A percentile compares a stretch with the other conserved stretches of the same genome.
Conservation (phyloP, 306 rosid genomes). For the Ammopiptanthus mongolicus region DNA sequence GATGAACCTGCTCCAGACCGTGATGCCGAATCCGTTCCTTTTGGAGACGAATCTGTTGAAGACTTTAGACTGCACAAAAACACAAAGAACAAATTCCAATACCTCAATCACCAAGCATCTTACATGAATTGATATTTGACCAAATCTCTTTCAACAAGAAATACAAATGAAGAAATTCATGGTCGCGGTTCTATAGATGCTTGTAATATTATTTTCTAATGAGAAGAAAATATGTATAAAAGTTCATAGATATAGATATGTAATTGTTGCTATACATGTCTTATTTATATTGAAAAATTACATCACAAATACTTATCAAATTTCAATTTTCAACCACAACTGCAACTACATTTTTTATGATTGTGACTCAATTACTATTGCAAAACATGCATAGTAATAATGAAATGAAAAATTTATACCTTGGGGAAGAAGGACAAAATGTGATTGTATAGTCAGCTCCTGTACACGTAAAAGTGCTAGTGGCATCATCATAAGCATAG, state of each 20-base stretch:
- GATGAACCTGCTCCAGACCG: constrained; percentile 19
- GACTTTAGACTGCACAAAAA: constrained; percentile 46
- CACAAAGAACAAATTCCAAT: not conserved
- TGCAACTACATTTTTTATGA: too few species aligned
- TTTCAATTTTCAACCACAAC: not conserved
- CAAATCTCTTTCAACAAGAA: not conserved
- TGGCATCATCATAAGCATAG: constrained; percentile 84
- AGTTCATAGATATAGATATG: too few species aligned
- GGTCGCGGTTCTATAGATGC: too few species aligned
- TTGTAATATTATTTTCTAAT: too few species aligned
- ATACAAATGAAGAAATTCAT: not conserved
- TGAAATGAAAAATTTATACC: constrained; percentile 29
- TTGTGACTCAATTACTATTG: too few species aligned
- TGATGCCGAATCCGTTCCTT: constrained; percentile 20
- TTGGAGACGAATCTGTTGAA: constrained; percentile 37
- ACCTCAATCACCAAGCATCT: not conserved
- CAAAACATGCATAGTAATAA: too few species aligned
- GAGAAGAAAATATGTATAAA: too few species aligned
- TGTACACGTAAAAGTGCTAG: constrained; percentile 72
- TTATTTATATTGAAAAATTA: too few species aligned
- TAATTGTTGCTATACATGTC: too few species aligned
- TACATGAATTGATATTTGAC: not conserved
- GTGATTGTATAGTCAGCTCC: constrained; percentile 71
- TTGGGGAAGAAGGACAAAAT: constrained; percentile 60
- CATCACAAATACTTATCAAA: too few species aligned